Evolutionary conservation across 2,329 filamentous ascomycete species (phyloP).

Genomic region (Nigrograna mackinnonii): DNA sequence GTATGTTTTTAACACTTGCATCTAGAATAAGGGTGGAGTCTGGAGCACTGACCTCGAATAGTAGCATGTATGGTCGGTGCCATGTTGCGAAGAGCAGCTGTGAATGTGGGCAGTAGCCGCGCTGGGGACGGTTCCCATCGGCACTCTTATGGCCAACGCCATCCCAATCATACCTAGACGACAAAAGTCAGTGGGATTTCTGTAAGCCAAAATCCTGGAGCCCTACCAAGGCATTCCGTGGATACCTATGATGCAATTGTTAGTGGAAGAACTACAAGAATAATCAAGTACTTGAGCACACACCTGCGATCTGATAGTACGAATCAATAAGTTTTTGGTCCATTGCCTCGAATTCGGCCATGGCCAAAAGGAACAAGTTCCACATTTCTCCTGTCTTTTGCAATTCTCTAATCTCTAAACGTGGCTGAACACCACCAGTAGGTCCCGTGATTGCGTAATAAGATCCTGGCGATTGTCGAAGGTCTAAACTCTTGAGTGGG

Average conservation of each 20-base stretch:
- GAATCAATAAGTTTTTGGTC: conserved; percentile 66
- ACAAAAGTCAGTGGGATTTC: conserved; percentile 6
- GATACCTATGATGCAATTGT: conserved; percentile 11
- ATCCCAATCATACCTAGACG: conserved; percentile 55
- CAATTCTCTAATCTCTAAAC: conserved; percentile 69
- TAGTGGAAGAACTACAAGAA: conserved; percentile 1
- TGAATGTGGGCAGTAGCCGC: conserved; percentile 75
- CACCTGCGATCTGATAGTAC: conserved; percentile 77
- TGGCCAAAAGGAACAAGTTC: conserved; percentile 74
- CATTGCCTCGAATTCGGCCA: conserved; percentile 69
- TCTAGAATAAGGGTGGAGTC: neutral
- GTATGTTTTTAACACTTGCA: conserved; percentile 6
- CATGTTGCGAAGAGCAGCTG: conserved; percentile 80
- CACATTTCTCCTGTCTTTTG: conserved; percentile 63
- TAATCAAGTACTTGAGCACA: too few relatives aligned
- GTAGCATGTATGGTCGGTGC: conserved; percentile 76
- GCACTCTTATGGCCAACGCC: conserved; percentile 53
- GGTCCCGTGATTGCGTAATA: conserved; percentile 24
- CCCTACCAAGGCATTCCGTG: conserved; percentile 20
- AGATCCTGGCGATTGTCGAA: conserved; percentile 12
- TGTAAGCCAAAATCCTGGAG: neutral
- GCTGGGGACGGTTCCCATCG: conserved; percentile 36
- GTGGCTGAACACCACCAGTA: conserved; percentile 33
- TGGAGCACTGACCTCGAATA: conserved; percentile 54
- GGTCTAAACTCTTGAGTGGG: conserved; percentile 4